Evolutionary conservation across 2,329 filamentous ascomycete genomes (phyloP).

Genomic region (Diaporthe eres): DNA sequence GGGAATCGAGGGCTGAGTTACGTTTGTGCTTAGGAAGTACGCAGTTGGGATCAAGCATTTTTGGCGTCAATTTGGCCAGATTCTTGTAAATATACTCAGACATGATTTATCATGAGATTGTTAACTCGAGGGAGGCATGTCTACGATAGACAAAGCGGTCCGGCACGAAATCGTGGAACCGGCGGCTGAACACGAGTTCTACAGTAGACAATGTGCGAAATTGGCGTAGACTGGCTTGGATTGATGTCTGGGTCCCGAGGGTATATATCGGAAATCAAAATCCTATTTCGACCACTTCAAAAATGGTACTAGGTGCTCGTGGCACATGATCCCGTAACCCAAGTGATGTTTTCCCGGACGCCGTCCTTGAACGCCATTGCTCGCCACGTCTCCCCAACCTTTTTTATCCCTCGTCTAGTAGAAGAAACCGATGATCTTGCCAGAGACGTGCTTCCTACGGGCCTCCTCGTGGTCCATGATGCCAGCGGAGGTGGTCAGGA

Average conservation of each 20-base stretch:
- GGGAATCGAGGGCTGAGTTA: not conserved
- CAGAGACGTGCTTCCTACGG: conserved; percentile 97
- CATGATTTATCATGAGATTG: not conserved
- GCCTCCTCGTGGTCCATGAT: conserved; percentile 99
- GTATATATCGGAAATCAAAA: conserved; percentile 26
- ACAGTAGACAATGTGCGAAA: not conserved
- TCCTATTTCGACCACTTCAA: conserved; percentile 38
- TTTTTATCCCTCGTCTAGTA: conserved; percentile 73
- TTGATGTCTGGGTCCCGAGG: conserved; percentile 28
- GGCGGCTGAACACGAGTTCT: not conserved
- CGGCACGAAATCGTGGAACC: too few species aligned
- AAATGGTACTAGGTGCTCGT: conserved; percentile 29
- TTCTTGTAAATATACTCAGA: not conserved
- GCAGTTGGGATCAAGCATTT: not conserved
- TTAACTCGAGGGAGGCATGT: not conserved
- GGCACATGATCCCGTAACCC: conserved; percentile 29
- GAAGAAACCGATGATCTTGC: conserved; percentile 99
- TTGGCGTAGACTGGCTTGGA: conserved; percentile 29
- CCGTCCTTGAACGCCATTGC: conserved; percentile 46
- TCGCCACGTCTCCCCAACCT: conserved; percentile 40
- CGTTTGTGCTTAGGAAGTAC: not conserved
- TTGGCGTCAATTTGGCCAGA: not conserved
- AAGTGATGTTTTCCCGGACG: conserved; percentile 35
- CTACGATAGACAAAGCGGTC: not conserved
- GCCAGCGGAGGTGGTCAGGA: conserved; percentile 98